Percentiles rank a stretch among this genome's conserved stretches.
Conservation (phyloP, 2,329 filamentous ascomycete species). For the Pseudovirgaria hyperparasitica region DNA sequence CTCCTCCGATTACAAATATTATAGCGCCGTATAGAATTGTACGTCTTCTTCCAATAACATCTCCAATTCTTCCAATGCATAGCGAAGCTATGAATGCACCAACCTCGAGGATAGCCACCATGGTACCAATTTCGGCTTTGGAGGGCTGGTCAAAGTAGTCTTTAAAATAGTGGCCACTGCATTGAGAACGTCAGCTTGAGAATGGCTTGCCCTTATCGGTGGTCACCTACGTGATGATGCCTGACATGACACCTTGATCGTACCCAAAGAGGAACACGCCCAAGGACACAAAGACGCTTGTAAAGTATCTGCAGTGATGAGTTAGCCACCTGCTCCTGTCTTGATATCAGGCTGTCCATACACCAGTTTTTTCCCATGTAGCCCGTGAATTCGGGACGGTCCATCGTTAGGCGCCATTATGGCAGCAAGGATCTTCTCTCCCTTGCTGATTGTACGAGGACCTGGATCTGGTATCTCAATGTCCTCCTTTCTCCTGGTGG, state of each 20-base stretch:
- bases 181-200: slow-evolving; percentile 10
- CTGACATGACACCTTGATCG: slow-evolving; percentile 82
- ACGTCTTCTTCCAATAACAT: slow-evolving; percentile 75
- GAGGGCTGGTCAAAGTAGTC: slow-evolving; percentile 87
- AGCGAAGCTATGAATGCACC: slow-evolving; percentile 87
- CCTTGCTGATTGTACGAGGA: slow-evolving; percentile 49
- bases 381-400: slow-evolving; percentile 65
- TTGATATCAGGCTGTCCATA: too few species aligned
- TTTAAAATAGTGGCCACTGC: slow-evolving; percentile 73
- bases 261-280: slow-evolving; percentile 84
- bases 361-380: slow-evolving; percentile 92
- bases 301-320: slow-evolving; percentile 65
- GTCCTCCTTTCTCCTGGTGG: slow-evolving; percentile 52
- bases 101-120: slow-evolving; percentile 93
- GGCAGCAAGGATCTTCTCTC: slow-evolving; percentile 58
- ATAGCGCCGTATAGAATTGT: slow-evolving; percentile 91
- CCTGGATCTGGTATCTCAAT: slow-evolving; percentile 66
- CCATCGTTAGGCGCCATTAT: slow-evolving; percentile 74
- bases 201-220: slow-evolving; percentile 6
- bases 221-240: slow-evolving; percentile 51
- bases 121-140: slow-evolving; percentile 79
- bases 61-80: slow-evolving; percentile 74
- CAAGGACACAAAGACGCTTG: slow-evolving; percentile 77
- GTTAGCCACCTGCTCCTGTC: too few species aligned
- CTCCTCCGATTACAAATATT: slow-evolving; percentile 75